These are phyloP conservation scores for Blastobotrys americana DNA, from an alignment of 805 yeast species.

Conservation along the genomic window DNA sequence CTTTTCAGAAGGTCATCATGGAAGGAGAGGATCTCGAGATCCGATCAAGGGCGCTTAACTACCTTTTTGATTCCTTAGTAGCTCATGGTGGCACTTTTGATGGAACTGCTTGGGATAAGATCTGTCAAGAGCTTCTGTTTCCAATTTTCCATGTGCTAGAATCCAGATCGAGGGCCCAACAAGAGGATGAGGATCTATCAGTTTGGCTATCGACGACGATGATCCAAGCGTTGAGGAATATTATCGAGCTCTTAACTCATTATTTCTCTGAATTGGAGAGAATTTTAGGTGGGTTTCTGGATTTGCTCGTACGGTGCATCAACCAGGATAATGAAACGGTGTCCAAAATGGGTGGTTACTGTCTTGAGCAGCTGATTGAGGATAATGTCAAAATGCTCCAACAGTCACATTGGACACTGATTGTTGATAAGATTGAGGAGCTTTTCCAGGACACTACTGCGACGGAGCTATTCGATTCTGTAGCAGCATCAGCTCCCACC, in stretches of 20 bases:
- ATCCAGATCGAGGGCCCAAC: constrained; percentile 65
- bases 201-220: constrained; percentile 96
- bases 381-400: constrained; percentile 63
- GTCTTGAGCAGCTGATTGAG: constrained; percentile 71
- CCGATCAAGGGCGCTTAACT: constrained; percentile 77
- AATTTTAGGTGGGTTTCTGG: constrained; percentile 72
- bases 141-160: constrained; percentile 83
- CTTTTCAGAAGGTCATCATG: constrained; percentile 86
- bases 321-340: constrained; percentile 97
- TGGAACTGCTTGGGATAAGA: constrained; percentile 70
- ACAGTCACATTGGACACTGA: constrained; percentile 64
- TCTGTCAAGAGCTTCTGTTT: constrained; percentile 71
- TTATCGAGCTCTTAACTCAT: constrained; percentile 74
- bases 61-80: constrained; percentile 71
- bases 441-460: constrained; percentile 84
- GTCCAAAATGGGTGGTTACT: constrained; percentile 87
- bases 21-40: constrained; percentile 91
- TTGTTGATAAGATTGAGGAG: constrained; percentile 56
- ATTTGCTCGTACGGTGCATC: constrained; percentile 74
- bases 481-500: constrained; percentile 1
- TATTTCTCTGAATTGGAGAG: constrained; percentile 71
- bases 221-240: constrained; percentile 86
- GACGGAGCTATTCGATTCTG: constrained; percentile 53
- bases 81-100: constrained; percentile 74
- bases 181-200: constrained; percentile 63